A percentile compares a stretch with the other conserved stretches of the same genome.
These are phyloP conservation scores for Linnemannia zychae DNA, from an alignment of 192 early-diverging fungal species.

Conservation along the genomic window DNA sequence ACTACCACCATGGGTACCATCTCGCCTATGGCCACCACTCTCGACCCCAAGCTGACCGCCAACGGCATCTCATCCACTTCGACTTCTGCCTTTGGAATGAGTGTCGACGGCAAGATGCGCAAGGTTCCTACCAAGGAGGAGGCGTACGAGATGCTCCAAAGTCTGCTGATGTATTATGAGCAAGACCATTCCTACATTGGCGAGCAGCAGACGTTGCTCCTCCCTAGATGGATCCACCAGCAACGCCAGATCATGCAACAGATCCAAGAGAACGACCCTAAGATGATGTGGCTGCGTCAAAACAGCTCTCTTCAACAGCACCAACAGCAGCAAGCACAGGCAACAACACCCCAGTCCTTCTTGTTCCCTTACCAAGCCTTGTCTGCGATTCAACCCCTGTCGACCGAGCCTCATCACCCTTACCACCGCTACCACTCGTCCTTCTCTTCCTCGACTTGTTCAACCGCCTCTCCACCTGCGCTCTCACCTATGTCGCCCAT, in stretches of 20 bases:
- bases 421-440: slow-evolving; percentile 29
- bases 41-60: slow-evolving; percentile 26
- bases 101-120: slow-evolving; percentile 54
- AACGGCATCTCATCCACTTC: not conserved
- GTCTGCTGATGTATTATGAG: slow-evolving; percentile 52
- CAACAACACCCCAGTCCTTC: not conserved
- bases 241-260: slow-evolving; percentile 52
- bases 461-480: slow-evolving; percentile 7
- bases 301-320: slow-evolving; percentile 30
- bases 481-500: slow-evolving; percentile 37
- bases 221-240: slow-evolving; percentile 56
- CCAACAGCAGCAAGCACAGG: not conserved
- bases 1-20: slow-evolving; percentile 32
- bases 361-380: slow-evolving; percentile 30
- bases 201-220: slow-evolving; percentile 49
- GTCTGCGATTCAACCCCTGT: not conserved
- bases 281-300: slow-evolving; percentile 44
- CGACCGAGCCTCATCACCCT: slow-evolving; percentile 15
- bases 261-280: slow-evolving; percentile 26
- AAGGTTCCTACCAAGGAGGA: slow-evolving; percentile 53
- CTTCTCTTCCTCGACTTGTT: slow-evolving; percentile 25
- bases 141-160: slow-evolving; percentile 53
- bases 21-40: slow-evolving; percentile 41
- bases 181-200: slow-evolving; percentile 53
- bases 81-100: slow-evolving; percentile 39